phyloP scores from a whole-genome alignment of 2,329 filamentous ascomycete species.

The Aspergillus sp. region DNA sequence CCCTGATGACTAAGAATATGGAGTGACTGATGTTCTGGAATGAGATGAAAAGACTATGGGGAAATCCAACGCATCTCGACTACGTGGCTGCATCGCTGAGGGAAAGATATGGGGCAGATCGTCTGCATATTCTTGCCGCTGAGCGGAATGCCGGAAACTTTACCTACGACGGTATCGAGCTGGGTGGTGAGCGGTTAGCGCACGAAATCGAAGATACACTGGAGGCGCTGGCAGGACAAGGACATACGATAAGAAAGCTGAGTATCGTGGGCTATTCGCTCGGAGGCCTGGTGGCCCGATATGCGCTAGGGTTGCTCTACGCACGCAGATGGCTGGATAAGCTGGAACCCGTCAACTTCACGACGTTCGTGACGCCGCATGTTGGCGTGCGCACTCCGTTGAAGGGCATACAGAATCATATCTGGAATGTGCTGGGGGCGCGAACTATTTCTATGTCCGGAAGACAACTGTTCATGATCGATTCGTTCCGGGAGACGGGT shows the following conservation, averaged over 20 bases:
- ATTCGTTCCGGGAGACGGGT: conserved; percentile 76
- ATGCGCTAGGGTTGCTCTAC: conserved; percentile 76
- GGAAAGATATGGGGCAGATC: conserved; percentile 43
- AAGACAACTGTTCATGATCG: conserved; percentile 78
- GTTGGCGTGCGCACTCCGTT: conserved; percentile 67
- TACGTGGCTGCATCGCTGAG: conserved; percentile 48
- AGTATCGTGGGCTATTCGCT: conserved; percentile 87
- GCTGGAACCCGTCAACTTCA: conserved; percentile 85
- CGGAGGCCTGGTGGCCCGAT: conserved; percentile 78
- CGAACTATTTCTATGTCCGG: conserved; percentile 76
- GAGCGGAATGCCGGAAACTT: conserved; percentile 52
- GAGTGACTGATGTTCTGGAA: background rate
- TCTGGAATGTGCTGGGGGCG: conserved; percentile 80
- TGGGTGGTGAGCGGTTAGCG: conserved; percentile 60
- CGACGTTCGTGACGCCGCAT: conserved; percentile 82
- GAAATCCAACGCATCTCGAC: conserved; percentile 53
- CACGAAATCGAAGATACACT: conserved; percentile 57
- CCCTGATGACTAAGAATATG: conserved; percentile 4
- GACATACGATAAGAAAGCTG: conserved; percentile 69
- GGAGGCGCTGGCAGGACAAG: conserved; percentile 49
- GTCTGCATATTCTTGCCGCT: conserved; percentile 50
- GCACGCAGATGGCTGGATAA: conserved; percentile 72
- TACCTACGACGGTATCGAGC: conserved; percentile 62
- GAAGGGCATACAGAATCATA: conserved; percentile 57
- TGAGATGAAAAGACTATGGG: conserved; percentile 47